Evolutionary conservation across 805 yeast genomes (phyloP), one percentile per base, ranked within the genome.

Genomic region (Candida saitoana): DNA sequence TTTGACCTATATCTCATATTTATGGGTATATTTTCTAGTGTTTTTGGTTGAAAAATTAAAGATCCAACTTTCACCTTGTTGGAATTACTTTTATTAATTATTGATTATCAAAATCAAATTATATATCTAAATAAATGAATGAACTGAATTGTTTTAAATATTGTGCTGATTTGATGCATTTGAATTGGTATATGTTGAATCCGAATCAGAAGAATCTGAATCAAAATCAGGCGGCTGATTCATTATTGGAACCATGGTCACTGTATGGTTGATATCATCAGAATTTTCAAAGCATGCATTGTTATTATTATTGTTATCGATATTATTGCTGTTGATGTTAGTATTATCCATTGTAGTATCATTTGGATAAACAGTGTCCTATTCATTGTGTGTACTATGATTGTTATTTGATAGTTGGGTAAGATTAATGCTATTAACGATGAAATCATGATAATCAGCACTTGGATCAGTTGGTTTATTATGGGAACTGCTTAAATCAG

Each of bases 181-280:
- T 5, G 32, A 29, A 29, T 29, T 14, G 16, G 32, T 11, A 14
- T 29, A 29, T 14, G 32, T 6, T 14, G 32, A 29, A 29, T 29
- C 16, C 4, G 30, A 22, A 5, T 36, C 31, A n/a, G 37, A 14
- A 14, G 41, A 41, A 24, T 54, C 57, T 18, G 52, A 48, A 44
- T 62, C 68, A 5, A 63, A 56, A 45, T 65, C 71, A 29, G 72
- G 72, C 2, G 73, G 74, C 20, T 60, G 60, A 39, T 54, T 55
- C 52, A 65, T 67, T 41, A 59, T 66, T 17, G 71, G 71, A 12
- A 65, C 60, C 16, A 71, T 67, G 15, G 67, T 59, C 6, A 66
- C 55, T 4, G 63, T 59, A 31, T 41, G 42, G n/a, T 46, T 44
- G n/a, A 24, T 36, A n/a, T 14, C 14, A 8, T 20, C 11, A 36